Conservation (phyloP, 176 grass and related monocot species). For the Rhipidocladum racemiflorum region DNA sequence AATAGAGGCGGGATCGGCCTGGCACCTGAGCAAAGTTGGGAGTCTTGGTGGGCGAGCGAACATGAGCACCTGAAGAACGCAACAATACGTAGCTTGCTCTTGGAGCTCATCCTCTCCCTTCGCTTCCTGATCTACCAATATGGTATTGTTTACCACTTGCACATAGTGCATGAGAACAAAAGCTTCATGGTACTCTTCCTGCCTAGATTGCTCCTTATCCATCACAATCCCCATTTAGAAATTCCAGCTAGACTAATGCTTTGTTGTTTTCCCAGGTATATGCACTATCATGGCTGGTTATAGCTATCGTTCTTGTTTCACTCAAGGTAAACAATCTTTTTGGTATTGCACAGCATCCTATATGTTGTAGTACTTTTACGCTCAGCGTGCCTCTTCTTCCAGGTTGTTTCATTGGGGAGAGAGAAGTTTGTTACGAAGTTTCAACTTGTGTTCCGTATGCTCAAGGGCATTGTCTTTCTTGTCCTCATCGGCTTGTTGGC, state of each 20-base stretch:
- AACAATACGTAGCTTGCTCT: slow-evolving; percentile 54
- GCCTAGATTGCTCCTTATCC: slow-evolving; percentile 2
- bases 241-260: slow-evolving; percentile 13
- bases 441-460: slow-evolving; percentile 60
- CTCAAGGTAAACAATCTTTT: slow-evolving; percentile 52
- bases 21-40: slow-evolving; percentile 63
- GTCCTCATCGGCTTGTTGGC: slow-evolving; percentile 35
- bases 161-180: slow-evolving; percentile 48
- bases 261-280: slow-evolving; percentile 48
- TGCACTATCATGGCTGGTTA: slow-evolving; percentile 67
- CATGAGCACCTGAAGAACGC: slow-evolving; percentile 56
- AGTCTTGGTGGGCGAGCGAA: slow-evolving; percentile 73
- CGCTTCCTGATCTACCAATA: slow-evolving; percentile 75
- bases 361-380: slow-evolving; percentile 8
- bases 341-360: not conserved
- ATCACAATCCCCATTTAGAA: not conserved
- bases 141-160: slow-evolving; percentile 71
- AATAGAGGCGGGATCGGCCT: slow-evolving; percentile 69
- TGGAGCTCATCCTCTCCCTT: slow-evolving; percentile 55
- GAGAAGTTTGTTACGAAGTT: slow-evolving; percentile 48
- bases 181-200: slow-evolving; percentile 53
- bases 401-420: slow-evolving; percentile 60
- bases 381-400: not conserved
- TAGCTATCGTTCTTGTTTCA: slow-evolving; percentile 44
- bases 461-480: slow-evolving; percentile 57